Conservation (phyloP, 2,329 filamentous ascomycete species). For the Paraconiothyrium sp. region DNA sequence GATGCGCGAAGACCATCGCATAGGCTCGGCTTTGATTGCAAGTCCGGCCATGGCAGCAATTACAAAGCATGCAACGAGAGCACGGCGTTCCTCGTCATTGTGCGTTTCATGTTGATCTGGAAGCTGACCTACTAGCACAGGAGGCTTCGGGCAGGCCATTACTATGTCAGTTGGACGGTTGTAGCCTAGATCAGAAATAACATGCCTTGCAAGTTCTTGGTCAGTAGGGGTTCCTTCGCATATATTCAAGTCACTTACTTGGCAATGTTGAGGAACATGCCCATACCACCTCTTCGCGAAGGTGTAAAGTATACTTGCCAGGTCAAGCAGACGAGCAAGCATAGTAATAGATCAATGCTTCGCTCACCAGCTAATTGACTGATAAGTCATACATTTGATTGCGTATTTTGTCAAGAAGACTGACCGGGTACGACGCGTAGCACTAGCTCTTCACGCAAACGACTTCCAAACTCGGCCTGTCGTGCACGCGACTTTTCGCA, state of each 20-base stretch:
- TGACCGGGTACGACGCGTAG: slow-evolving; percentile 19
- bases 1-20: slow-evolving; percentile 64
- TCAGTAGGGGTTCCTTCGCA: neutral
- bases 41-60: slow-evolving; percentile 44
- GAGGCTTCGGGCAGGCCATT: slow-evolving; percentile 21
- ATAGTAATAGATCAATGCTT: slow-evolving; percentile 28
- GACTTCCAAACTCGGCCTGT: slow-evolving; percentile 21
- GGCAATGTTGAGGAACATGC: slow-evolving; percentile 20
- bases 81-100: slow-evolving; percentile 62
- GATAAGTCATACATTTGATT: neutral
- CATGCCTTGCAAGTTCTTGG: neutral
- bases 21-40: slow-evolving; percentile 47
- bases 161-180: slow-evolving; percentile 13
- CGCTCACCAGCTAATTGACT: slow-evolving; percentile 13
- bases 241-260: neutral
- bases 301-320: slow-evolving; percentile 27
- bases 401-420: neutral
- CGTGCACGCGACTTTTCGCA: slow-evolving; percentile 10
- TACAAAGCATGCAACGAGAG: slow-evolving; percentile 59
- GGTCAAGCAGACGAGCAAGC: slow-evolving; percentile 21
- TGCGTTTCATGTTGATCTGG: slow-evolving; percentile 28
- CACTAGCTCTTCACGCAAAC: slow-evolving; percentile 20
- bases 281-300: slow-evolving; percentile 18
- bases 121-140: slow-evolving; percentile 11
- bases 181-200: slow-evolving; percentile 23